Base-by-base conservation (phyloP, 176 grass and related monocot genomes). In the Puccinellia tenuiflora region DNA sequence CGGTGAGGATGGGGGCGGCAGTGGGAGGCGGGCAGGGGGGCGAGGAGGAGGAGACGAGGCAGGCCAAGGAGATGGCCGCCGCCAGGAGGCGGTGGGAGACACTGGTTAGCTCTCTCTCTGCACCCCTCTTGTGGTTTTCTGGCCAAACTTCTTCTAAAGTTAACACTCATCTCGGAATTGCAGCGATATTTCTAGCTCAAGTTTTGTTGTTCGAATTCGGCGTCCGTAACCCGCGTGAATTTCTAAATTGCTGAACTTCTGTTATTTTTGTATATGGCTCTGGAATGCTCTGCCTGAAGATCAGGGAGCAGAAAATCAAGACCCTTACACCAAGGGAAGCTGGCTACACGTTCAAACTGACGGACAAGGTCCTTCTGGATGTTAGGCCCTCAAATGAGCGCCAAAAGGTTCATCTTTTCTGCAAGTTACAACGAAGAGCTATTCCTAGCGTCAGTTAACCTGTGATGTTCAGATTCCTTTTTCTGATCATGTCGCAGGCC, bases 241-340 rank as follows among this genome's bases (percentile, higher is more conserved):
- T 70, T 45, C 15, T 16, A 50, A 87, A 17, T 68, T 68, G 53
- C 28, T 63, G 2, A 81, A 48, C 31, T 84, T 42, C 24, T 66
- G 17, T 69, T 61, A 12, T 54, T 16, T 16, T 87, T 77, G 57
- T 74, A 18, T 68, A 21, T 70, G n/a, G 54, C 14, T 37, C 12
- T 50, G 75, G 28, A 76, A 83, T 80, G 47, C 48, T 80, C 25
- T 62, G 60, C 74, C 67, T 95, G 77, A 93, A 98, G 96, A 92
- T 98, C 62, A 98, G 93, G 73, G 96, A 98, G 80, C 90, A 95
- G 74, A 98, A 98, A 79, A 86, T 98, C 48, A 98, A 95, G 88
- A 92, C 85, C 30, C 92, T 98, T 79, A 89, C 91, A 42, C 93
- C 96, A 3, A 95, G 92, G 75, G 96, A 98, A 95, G 96, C 93